These are phyloP conservation scores for Clonostachys solani DNA, from an alignment of 2,329 filamentous ascomycete species.

Conservation along the genomic window DNA sequence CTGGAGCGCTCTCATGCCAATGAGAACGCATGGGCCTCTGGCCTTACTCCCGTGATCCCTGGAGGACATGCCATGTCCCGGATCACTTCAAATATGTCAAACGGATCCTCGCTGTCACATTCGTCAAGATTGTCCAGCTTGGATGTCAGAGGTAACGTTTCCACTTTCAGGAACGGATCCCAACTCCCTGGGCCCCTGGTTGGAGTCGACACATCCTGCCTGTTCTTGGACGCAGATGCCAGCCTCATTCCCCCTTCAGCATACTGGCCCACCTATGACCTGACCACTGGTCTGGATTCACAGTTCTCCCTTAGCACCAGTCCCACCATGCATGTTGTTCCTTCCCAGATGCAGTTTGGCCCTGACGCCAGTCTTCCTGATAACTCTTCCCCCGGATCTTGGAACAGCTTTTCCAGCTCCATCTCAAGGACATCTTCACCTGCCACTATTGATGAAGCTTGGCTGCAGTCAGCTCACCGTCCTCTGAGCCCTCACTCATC, in stretches of 20 bases:
- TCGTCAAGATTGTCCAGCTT: constrained; percentile 45
- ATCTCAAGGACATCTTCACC: constrained; percentile 48
- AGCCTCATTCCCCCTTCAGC: constrained; percentile 39
- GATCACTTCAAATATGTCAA: constrained; percentile 29
- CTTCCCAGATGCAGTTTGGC: constrained; percentile 49
- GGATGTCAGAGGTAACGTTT: constrained; percentile 48
- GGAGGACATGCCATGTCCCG: constrained; percentile 33
- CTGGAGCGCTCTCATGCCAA: constrained; percentile 39
- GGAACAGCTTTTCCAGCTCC: constrained; percentile 47
- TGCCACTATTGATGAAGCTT: constrained; percentile 43
- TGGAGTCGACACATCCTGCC: constrained; percentile 43
- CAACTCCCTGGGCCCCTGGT: constrained; percentile 30
- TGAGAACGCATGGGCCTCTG: constrained; percentile 44
- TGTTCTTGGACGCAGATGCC: constrained; percentile 44
- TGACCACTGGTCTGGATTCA: constrained; percentile 38
- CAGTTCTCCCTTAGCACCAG: constrained; percentile 36
- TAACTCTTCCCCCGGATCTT: constrained; percentile 46
- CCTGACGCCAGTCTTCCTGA: constrained; percentile 43
- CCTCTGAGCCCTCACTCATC: constrained; percentile 37
- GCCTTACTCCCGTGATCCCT: constrained; percentile 21
- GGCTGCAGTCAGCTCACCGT: constrained; percentile 17
- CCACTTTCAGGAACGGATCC: constrained; percentile 34
- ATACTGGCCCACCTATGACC: constrained; percentile 43
- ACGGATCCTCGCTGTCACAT: constrained; percentile 41
- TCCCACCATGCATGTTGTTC: constrained; percentile 47